Base-by-base conservation (phyloP, 805 yeast genomes). In the Starmera dryadoides region DNA sequence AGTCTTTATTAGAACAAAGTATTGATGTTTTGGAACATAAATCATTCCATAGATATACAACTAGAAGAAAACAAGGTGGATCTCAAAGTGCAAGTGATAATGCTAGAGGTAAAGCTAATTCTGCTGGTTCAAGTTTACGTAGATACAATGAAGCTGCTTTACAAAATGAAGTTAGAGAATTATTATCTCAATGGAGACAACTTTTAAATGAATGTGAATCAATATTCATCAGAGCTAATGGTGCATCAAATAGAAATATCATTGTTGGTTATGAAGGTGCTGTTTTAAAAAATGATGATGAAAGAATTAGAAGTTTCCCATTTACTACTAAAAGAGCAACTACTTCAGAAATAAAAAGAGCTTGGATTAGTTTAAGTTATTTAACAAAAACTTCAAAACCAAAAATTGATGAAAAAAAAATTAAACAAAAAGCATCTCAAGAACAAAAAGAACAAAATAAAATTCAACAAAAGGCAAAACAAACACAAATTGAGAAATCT, bases 61-160 rank as follows among this genome's bases (percentile, higher is more conserved):
- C 97, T 2, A 79, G 98, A 66, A 74, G 96, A 47, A 93, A 93
- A 55, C 98, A 93, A 60, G 98, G 98, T 68, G 98, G 98, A 1
- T 75, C 97, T 0, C 98, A 93, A 58, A 77, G 89, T 47, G 89
- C 97, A 2, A 82, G 77, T 60, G 98, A 93, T 60, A 86, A 82
- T 53, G 84, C 95, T 1, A 77, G 83, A 48, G 98, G 98, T 4
- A 91, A 89, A 57, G 98, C 98, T 7, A 87, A 87, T 45, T 87
- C 96, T 20, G 98, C 96, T 0, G 98, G 98, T 37, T 83, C 97
- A 2, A 77, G 79, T 39, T 69, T 93, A 34, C 79, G 98, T 64
- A 71, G 98, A 44, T 80, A 87, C 51, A 91, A 89, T 52, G 98
- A 93, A 60, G 81, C 79, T 41, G 91, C 91, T 2, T 67, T 93